Base-by-base conservation (phyloP, 2,329 filamentous ascomycete genomes). In the Fusarium temperatum region DNA sequence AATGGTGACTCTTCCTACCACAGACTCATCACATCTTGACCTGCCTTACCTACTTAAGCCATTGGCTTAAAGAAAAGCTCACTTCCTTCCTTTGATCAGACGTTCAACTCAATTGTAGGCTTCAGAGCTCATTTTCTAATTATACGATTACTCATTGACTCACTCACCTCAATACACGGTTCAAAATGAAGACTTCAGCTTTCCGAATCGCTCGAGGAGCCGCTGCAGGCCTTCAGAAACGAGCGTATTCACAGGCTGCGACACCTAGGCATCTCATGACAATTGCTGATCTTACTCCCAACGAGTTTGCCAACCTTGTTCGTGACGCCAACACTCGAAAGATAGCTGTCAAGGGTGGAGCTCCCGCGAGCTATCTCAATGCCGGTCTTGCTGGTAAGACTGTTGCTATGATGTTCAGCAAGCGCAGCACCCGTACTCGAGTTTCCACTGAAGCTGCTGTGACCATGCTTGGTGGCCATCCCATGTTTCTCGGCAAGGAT, bases 401-500 rank as follows among this genome's bases (percentile, higher is more conserved):
- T 0, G 90, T 99, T 38, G 96, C 96, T 75, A 93, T 99, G 91
- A 94, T 97, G 88, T 99, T 99, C 87, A 97, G 89, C 88, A 99
- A 99, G 86, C 91, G 95, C 76, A 97, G 93, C 78, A 99, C 96
- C 18, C 90, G 96, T 68, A 99, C 96, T 18, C 91, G 96, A 71
- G 92, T 99, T 38, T 98, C 95, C 4, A 98, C 95, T 4, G 96
- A 99, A 86, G 93, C 93, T 13, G 96, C 96, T 18, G 91, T 98
- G 42, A 90, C 92, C n/a, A 87, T 94, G 68, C 89, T 99, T 87
- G 95, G 95, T 42, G 96, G 96, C 1, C 93, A 98, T 78, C 92
- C 96, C 28, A 98, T 99, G 95, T 99, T 99, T 81, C 84, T 99
- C 66, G 95, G 95, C 78, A 96, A 95, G 81, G 92, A 97, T 63